Conservation (phyloP, 148 eudicot genomes). For the Fagopyrum esculentum region DNA sequence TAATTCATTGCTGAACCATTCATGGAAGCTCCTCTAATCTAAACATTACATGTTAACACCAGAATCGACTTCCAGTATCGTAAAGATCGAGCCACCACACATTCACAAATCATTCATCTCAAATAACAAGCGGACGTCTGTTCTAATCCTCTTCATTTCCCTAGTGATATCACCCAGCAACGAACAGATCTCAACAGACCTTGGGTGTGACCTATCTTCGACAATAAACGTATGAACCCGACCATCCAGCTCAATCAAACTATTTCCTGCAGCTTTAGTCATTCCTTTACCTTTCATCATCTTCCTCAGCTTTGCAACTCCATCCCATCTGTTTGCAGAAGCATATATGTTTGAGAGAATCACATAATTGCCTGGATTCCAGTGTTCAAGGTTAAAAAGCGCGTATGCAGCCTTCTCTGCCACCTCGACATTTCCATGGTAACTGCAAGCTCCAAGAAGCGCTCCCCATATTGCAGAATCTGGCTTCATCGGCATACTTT, state of each 20-base stretch:
- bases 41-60: not conserved
- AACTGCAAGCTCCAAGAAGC: conserved; percentile 58
- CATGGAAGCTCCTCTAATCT: not conserved
- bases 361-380: conserved; percentile 67
- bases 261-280: conserved; percentile 61
- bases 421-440: conserved; percentile 35
- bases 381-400: conserved; percentile 48
- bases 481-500: conserved; percentile 39
- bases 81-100: not conserved
- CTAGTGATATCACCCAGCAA: conserved; percentile 33
- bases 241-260: conserved; percentile 67
- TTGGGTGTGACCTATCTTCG: conserved; percentile 66
- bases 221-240: conserved; percentile 62
- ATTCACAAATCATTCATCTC: not conserved
- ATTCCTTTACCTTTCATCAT: conserved; percentile 51
- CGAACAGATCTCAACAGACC: conserved; percentile 38
- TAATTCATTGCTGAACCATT: too few relatives aligned
- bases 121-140: conserved; percentile 17
- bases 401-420: conserved; percentile 52
- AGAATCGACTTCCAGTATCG: not conserved
- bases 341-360: conserved; percentile 64
- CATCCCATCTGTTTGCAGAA: conserved; percentile 34
- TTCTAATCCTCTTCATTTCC: conserved; percentile 26
- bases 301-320: conserved; percentile 53
- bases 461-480: conserved; percentile 59